phyloP scores from a whole-genome alignment of 805 yeast genomes.

The Saturnispora gosingensis region DNA sequence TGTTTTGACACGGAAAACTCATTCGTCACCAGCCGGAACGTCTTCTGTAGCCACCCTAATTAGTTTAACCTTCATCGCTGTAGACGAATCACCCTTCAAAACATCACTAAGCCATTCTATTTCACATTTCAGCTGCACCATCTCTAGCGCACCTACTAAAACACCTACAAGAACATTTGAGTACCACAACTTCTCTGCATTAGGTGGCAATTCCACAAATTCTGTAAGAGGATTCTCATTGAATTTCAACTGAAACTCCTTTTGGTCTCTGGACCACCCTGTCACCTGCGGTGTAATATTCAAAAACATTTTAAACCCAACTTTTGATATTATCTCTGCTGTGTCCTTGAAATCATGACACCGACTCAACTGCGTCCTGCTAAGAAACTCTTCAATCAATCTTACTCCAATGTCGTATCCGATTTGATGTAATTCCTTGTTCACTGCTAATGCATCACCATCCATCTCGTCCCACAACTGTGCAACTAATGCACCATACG shows the following conservation, averaged over 20 bases:
- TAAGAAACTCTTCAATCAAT: constrained; percentile 84
- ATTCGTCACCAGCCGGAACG: constrained; percentile 93
- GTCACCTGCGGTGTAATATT: constrained; percentile 62
- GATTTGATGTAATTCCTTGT: constrained; percentile 79
- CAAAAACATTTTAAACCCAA: constrained; percentile 85
- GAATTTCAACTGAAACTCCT: constrained; percentile 61
- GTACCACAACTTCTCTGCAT: constrained; percentile 74
- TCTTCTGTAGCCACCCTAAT: constrained; percentile 77
- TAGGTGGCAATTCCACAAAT: constrained; percentile 89
- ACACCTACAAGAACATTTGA: constrained; percentile 88
- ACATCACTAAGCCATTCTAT: constrained; percentile 71
- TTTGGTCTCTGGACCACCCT: constrained; percentile 70
- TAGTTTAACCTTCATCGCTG: constrained; percentile 70
- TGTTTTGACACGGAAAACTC: not conserved
- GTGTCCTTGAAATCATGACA: constrained; percentile 77
- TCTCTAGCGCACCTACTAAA: constrained; percentile 81
- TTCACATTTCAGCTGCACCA: constrained; percentile 92
- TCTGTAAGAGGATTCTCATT: constrained; percentile 89
- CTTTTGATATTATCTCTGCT: constrained; percentile 73
- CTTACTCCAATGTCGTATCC: constrained; percentile 92
- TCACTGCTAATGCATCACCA: constrained; percentile 68
- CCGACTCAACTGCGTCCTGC: constrained; percentile 77
- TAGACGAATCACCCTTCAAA: constrained; percentile 70
- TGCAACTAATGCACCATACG: constrained; percentile 89
- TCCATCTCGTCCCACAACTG: constrained; percentile 81